Base-by-base conservation (phyloP, 1,139 yeast species). In the Yamadazyma siamensis region DNA sequence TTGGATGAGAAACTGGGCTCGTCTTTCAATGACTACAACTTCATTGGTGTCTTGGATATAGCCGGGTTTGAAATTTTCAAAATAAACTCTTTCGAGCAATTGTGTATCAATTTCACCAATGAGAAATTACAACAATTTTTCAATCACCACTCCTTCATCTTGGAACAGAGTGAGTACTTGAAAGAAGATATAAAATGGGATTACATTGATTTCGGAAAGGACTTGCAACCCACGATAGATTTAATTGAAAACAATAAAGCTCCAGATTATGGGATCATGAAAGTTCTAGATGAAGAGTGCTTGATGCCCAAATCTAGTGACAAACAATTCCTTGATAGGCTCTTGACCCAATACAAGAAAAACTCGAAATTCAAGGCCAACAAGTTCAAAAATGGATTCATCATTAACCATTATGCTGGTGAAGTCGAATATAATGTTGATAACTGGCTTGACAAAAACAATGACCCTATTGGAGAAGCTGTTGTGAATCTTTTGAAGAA, bases 1-100 rank as follows among this genome's bases (percentile, higher is more conserved):
- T 39, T 43, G 15, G 28, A 31, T 7, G 23, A 24, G n/a, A 27
- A 32, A 12, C 25, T 15, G 6, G 15, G 17, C 13, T 11, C 20
- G 6, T 57, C 52, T 7, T 43, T 41, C 5, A 28, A 44, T 12
- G 46, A 35, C 24, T 54, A 53, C 12, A 77, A 82, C 36, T 89
- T 82, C 45, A 87, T 91, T 46, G 98, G 99, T 2, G 94, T 94
- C 3, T 65, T 91, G 37, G 99, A 91, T 65, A 94, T 91, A 48
- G 97, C 97, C 0, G 99, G 98, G 6, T 94, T 91, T 59, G 99
- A 94, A 60, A 91, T 91, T 36, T 94, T 94, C 53, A 80, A 86
- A 35, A 73, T 75, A 38, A 94, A 94, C 52, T 86, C 96, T 1
- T 91, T 94, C 54, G 99, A 94, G 55, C 99, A 94, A 58, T 71